Percentiles rank a stretch among this genome's conserved stretches.
Evolutionary conservation across 2,329 filamentous ascomycete species (phyloP).

Genomic region (Exophiala lecanii-corni): DNA sequence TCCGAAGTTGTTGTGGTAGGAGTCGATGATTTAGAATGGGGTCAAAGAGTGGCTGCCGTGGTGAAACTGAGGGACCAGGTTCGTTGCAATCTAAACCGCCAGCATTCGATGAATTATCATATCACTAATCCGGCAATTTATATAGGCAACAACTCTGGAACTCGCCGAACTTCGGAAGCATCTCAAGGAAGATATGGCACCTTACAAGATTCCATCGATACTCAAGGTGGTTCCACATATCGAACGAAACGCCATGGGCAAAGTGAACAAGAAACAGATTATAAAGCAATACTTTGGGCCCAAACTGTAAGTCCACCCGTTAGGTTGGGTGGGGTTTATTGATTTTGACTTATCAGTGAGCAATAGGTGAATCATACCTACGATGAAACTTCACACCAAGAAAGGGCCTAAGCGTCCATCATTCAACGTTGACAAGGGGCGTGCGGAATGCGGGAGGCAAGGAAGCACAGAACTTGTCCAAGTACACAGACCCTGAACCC

Average conservation of each 20-base stretch:
- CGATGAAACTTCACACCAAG: too few species aligned
- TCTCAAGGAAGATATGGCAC: conserved; percentile 65
- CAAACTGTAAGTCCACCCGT: conserved; percentile 3
- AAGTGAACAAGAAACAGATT: conserved; percentile 57
- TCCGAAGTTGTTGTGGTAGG: conserved; percentile 83
- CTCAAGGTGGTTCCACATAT: conserved; percentile 75
- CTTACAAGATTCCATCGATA: conserved; percentile 91
- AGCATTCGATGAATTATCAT: conserved; percentile 4
- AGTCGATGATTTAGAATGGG: conserved; percentile 82
- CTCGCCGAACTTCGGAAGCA: conserved; percentile 37
- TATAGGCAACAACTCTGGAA: conserved; percentile 28
- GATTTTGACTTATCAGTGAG: not conserved
- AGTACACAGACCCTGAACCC: too few species aligned
- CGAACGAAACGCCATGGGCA: conserved; percentile 94
- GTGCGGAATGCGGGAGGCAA: too few species aligned
- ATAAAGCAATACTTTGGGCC: conserved; percentile 43
- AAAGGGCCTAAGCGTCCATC: too few species aligned
- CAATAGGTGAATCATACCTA: not conserved
- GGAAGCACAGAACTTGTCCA: too few species aligned
- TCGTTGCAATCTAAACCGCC: not conserved
- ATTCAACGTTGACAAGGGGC: too few species aligned
- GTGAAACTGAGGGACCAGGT: conserved; percentile 39
- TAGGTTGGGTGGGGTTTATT: not conserved
- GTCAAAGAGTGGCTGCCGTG: conserved; percentile 87
- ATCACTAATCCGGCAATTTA: not conserved